These are phyloP conservation scores for Melanomma pulvis-pyrius DNA, from an alignment of 495 filamentous ascomycete species.

Conservation along the genomic window DNA sequence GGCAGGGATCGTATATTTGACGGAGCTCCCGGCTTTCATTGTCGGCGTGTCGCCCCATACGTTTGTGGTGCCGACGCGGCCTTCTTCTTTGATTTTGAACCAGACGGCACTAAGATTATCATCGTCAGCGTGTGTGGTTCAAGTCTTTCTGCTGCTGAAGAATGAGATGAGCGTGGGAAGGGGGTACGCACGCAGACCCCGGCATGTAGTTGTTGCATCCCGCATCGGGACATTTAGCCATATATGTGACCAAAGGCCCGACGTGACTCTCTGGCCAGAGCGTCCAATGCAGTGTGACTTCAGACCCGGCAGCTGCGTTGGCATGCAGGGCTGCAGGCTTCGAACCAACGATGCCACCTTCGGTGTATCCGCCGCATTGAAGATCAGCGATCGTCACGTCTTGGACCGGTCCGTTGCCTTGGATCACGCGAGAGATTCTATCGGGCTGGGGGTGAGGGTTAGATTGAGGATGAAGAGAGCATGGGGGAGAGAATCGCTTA, in stretches of 20 bases:
- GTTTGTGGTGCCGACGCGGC: conserved; percentile 29
- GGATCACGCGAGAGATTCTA: conserved; percentile 52
- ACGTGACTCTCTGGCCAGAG: conserved; percentile 32
- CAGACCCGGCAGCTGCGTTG: conserved; percentile 17
- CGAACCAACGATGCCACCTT: conserved; percentile 43
- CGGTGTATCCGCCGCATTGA: conserved; percentile 44
- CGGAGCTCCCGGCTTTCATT: conserved; percentile 34
- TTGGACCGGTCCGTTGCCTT: conserved; percentile 56
- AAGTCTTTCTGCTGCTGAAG: neutral
- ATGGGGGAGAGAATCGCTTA: neutral
- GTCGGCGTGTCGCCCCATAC: conserved; percentile 45
- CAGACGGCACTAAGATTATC: conserved; percentile 46
- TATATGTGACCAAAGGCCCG: conserved; percentile 35
- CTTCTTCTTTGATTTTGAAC: conserved; percentile 42
- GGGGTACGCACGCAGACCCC: conserved; percentile 33
- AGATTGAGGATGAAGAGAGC: neutral
- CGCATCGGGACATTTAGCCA: conserved; percentile 34
- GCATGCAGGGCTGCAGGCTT: conserved; percentile 29
- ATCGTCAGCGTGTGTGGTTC: conserved; percentile 2
- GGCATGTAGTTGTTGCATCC: conserved; percentile 30
- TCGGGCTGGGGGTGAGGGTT: conserved; percentile 30
- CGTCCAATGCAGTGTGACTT: conserved; percentile 26
- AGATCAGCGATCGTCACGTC: conserved; percentile 52
- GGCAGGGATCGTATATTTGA: conserved; percentile 23
- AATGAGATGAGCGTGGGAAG: neutral